Percentiles rank a stretch among this genome's conserved stretches.
phyloP scores from a whole-genome alignment of 768 basidiomycete genomes.

The Lactarius evosmus region DNA sequence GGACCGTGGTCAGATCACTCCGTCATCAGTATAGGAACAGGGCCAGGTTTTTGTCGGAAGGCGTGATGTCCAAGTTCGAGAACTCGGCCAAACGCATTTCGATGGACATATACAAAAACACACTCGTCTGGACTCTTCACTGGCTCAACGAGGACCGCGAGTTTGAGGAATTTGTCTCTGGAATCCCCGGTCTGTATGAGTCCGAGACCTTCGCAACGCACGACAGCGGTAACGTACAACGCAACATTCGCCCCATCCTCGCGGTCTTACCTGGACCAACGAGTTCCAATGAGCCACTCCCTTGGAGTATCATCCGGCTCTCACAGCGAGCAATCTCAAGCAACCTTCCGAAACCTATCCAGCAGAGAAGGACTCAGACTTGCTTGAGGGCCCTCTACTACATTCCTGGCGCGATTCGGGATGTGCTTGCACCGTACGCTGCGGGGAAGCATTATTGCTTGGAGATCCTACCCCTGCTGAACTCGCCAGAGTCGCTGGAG shows the following conservation, averaged over 20 bases:
- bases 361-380: neutral
- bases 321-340: neutral
- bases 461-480: neutral
- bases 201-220: neutral
- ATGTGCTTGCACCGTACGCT: neutral
- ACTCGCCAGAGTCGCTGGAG: neutral
- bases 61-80: neutral
- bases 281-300: neutral
- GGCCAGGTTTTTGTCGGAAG: neutral
- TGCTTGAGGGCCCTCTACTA: neutral
- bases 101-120: neutral
- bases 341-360: neutral
- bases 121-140: neutral
- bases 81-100: neutral
- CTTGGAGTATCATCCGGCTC: neutral
- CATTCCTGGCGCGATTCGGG: neutral
- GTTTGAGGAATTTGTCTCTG: neutral
- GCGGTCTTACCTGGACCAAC: neutral
- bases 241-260: neutral
- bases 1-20: neutral
- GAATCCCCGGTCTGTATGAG: neutral
- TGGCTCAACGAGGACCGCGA: neutral
- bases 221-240: rapidly evolving
- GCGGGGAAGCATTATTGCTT: no score
- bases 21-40: no score